Percentiles rank a stretch among this genome's conserved stretches.
Conservation (phyloP, 2,329 filamentous ascomycete species). For the Fusarium zealandicum region DNA sequence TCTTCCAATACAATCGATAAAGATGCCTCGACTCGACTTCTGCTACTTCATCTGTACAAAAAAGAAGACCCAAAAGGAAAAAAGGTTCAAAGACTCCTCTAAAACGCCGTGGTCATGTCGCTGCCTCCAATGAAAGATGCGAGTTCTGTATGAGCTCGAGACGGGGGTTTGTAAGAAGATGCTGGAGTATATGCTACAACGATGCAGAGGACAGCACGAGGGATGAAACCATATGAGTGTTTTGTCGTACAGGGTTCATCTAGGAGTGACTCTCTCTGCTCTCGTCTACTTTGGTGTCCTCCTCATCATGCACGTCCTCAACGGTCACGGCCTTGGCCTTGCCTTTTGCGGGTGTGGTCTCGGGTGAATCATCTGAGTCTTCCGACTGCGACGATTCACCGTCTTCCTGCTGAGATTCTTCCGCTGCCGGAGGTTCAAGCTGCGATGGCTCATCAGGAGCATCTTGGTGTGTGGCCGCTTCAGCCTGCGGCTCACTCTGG, state of each 20-base stretch:
- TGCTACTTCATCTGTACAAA: not conserved
- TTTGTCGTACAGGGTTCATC: not conserved
- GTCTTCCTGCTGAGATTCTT: slow-evolving; percentile 17
- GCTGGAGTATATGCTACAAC: too few relatives aligned
- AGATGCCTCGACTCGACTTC: too few relatives aligned
- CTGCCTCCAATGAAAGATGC: slow-evolving; percentile 5
- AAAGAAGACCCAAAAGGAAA: not conserved
- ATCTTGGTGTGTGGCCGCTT: slow-evolving; percentile 12
- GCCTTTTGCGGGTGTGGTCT: slow-evolving; percentile 44
- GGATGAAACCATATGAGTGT: too few relatives aligned
- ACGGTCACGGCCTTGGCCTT: slow-evolving; percentile 57
- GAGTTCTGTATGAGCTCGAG: not conserved
- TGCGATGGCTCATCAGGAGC: slow-evolving; percentile 14
- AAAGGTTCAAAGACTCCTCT: not conserved
- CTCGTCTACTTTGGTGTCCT: not conserved
- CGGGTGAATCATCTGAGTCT: slow-evolving; percentile 26
- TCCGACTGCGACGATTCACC: slow-evolving; percentile 11
- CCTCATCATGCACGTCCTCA: slow-evolving; percentile 36
- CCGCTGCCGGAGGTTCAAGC: not conserved
- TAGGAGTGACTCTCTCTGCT: not conserved
- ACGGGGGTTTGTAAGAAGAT: too few relatives aligned
- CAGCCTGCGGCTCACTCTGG: slow-evolving; percentile 21
- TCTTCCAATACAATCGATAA: too few relatives aligned
- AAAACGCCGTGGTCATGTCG: slow-evolving; percentile 12
- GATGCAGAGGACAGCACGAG: too few relatives aligned